Conservation (phyloP, 208 protist species). For the Entamoeba histolytica region DNA sequence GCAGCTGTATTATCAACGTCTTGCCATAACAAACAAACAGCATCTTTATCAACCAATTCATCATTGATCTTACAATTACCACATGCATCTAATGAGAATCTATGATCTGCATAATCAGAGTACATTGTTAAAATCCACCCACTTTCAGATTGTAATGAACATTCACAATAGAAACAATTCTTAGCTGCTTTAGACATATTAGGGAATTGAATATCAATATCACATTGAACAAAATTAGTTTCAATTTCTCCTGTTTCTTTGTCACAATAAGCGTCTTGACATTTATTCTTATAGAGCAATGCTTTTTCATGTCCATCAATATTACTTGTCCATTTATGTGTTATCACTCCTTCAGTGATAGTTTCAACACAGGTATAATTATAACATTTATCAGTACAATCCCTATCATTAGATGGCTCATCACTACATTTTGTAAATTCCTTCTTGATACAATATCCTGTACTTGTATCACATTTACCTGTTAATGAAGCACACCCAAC, state of each 20-base stretch:
- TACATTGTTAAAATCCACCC: background rate
- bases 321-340: background rate
- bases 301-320: background rate
- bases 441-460: background rate
- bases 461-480: background rate
- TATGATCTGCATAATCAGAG: background rate
- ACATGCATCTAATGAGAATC: background rate
- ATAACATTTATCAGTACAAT: background rate
- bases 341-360: background rate
- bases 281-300: background rate
- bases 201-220: background rate
- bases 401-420: background rate
- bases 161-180: background rate
- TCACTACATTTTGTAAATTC: background rate
- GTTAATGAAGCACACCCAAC: background rate
- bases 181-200: background rate
- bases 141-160: background rate
- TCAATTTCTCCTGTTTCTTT: background rate
- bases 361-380: background rate
- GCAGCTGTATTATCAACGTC: background rate
- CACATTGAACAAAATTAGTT: background rate
- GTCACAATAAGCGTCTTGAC: background rate
- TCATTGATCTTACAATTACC: background rate
- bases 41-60: background rate
- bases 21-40: background rate